Conservation (phyloP, 2,329 filamentous ascomycete species). For the Sporothrix variecibatus region DNA sequence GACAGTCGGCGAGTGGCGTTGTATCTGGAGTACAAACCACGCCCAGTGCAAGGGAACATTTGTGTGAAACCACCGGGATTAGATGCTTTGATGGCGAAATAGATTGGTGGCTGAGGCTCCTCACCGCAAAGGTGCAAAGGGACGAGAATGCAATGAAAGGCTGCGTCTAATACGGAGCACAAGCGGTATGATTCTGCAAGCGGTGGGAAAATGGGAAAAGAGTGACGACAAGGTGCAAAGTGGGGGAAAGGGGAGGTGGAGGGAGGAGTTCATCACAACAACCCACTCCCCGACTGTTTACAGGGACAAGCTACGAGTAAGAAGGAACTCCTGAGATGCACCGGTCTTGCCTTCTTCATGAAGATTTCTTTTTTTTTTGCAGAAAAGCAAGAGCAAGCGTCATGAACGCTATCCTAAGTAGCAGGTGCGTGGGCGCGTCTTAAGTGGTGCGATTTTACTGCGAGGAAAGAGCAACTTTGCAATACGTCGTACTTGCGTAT, state of each 20-base stretch:
- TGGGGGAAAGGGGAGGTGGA: neutral
- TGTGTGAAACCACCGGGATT: neutral
- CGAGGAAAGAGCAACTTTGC: neutral
- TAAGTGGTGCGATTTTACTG: too few relatives aligned
- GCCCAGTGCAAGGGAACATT: neutral
- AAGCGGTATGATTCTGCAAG: neutral
- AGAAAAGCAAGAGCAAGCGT: neutral
- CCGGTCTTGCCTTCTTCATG: neutral
- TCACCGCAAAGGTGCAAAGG: slow-evolving; percentile 3
- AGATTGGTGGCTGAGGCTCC: neutral
- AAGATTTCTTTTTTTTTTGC: neutral
- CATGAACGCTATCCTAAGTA: neutral
- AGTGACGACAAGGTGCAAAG: neutral
- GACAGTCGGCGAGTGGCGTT: slow-evolving; percentile 22
- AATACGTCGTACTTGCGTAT: too few relatives aligned
- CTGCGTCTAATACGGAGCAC: neutral
- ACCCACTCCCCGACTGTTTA: neutral
- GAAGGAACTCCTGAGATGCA: neutral
- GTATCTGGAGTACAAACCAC: slow-evolving; percentile 1
- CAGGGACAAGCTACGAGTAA: neutral
- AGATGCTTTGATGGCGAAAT: neutral
- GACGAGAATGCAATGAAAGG: neutral
- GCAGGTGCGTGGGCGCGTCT: neutral
- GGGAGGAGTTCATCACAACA: neutral
- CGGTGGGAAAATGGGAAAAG: neutral